A percentile compares a stretch with the other conserved stretches of the same genome.
phyloP scores from a whole-genome alignment of 148 eudicot species.

The Fallopia convolvulus region DNA sequence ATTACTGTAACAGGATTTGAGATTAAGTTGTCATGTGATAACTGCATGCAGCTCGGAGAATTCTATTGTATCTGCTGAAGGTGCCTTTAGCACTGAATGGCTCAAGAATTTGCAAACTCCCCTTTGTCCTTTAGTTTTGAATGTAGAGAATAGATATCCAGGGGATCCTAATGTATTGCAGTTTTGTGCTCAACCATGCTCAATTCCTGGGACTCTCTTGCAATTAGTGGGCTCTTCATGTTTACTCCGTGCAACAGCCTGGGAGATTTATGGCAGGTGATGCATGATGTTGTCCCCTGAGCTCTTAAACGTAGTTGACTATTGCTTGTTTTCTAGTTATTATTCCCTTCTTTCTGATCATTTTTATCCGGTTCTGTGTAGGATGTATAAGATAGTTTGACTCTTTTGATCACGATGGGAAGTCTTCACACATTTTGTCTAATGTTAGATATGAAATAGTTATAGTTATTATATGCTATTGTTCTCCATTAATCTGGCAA shows the following conservation, averaged over 20 bases:
- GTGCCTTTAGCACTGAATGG: slow-evolving; percentile 77
- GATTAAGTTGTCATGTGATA: slow-evolving; percentile 62
- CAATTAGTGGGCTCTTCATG: slow-evolving; percentile 73
- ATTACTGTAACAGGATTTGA: slow-evolving; percentile 54
- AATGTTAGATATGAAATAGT: not conserved
- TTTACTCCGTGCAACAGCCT: slow-evolving; percentile 73
- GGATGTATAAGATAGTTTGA: not conserved
- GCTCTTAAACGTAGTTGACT: not conserved
- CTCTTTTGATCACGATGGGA: not conserved
- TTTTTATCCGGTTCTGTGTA: not conserved
- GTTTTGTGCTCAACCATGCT: slow-evolving; percentile 69
- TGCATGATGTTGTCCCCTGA: slow-evolving; percentile 7
- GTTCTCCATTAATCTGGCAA: not conserved
- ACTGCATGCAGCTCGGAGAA: slow-evolving; percentile 55
- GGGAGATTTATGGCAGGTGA: slow-evolving; percentile 98
- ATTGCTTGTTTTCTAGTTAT: not conserved
- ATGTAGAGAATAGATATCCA: slow-evolving; percentile 38
- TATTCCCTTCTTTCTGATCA: not conserved
- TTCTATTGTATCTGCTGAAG: slow-evolving; percentile 50
- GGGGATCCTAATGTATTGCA: slow-evolving; percentile 28
- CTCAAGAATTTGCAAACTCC: slow-evolving; percentile 61
- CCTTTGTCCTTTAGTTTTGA: slow-evolving; percentile 36
- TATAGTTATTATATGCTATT: not conserved
- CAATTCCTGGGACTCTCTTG: slow-evolving; percentile 62
- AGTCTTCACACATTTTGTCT: not conserved